These are phyloP conservation scores for Schizophyllum commune DNA, from an alignment of 1,284 basidiomycete species.

Conservation along the genomic window DNA sequence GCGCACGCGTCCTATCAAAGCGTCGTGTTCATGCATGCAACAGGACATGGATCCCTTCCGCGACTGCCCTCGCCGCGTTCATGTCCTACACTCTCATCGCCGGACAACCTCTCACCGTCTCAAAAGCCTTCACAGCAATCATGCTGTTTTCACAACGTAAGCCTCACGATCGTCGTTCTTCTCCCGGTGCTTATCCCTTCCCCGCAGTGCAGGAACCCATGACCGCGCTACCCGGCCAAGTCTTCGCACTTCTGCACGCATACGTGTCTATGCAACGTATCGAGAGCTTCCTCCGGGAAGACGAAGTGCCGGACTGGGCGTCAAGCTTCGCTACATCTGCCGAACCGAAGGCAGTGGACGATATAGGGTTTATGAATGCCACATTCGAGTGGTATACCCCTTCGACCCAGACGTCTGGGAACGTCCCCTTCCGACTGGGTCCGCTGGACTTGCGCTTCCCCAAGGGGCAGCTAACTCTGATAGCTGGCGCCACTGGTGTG, in stretches of 20 bases:
- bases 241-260: conserved; percentile 58
- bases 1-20: not conserved
- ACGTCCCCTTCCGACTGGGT: conserved; percentile 43
- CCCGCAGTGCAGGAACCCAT: conserved; percentile 52
- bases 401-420: conserved; percentile 20
- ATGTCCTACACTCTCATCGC: conserved; percentile 59
- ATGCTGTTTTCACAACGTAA: conserved; percentile 47
- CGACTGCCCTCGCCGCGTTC: conserved; percentile 55
- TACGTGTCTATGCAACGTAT: conserved; percentile 69
- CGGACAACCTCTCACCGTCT: conserved; percentile 49
- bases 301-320: conserved; percentile 62
- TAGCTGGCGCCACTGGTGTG: conserved; percentile 65
- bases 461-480: conserved; percentile 49
- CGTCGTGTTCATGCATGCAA: conserved; percentile 1
- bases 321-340: conserved; percentile 37
- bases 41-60: conserved; percentile 67
- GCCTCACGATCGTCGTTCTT: not conserved
- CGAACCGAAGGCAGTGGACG: conserved; percentile 10
- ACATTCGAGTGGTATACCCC: conserved; percentile 49
- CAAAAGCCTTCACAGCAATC: conserved; percentile 62
- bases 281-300: conserved; percentile 51
- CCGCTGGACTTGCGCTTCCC: conserved; percentile 57
- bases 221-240: conserved; percentile 51
- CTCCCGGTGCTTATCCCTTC: not conserved
- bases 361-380: conserved; percentile 47